phyloP scores from a whole-genome alignment of 2,329 filamentous ascomycete genomes.

The Botryotinia narcissicola region DNA sequence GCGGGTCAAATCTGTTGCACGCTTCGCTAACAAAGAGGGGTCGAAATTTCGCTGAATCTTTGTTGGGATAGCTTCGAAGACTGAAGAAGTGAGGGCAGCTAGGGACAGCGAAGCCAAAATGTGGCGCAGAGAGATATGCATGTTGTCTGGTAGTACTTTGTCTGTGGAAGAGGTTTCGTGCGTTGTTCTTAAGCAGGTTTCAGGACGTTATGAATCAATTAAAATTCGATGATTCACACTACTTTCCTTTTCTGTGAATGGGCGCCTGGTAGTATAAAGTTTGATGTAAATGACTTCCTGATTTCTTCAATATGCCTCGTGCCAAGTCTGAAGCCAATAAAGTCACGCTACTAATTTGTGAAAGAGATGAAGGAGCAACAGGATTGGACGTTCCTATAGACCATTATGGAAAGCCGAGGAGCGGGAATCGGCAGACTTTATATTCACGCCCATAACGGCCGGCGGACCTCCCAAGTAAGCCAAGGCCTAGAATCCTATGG shows the following conservation, averaged over 20 bases:
- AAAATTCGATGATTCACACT: neutral
- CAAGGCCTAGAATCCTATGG: neutral
- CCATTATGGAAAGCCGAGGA: neutral
- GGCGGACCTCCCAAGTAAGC: neutral
- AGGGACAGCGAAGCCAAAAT: neutral
- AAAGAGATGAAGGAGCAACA: neutral
- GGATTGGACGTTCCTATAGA: neutral
- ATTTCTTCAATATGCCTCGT: neutral
- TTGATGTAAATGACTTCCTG: neutral
- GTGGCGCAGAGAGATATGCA: slow-evolving; percentile 6
- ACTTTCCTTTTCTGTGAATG: neutral
- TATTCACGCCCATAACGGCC: neutral
- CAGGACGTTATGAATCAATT: neutral
- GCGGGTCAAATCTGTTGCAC: neutral
- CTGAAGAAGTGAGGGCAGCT: neutral
- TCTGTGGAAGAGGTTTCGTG: neutral
- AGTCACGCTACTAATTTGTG: neutral
- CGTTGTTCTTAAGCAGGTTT: neutral
- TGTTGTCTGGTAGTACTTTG: neutral
- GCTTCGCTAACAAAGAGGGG: neutral
- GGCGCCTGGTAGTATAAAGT: neutral
- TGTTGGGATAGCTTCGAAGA: slow-evolving; percentile 2
- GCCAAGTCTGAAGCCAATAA: neutral
- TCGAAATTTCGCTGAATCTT: neutral
- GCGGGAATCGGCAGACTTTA: slow-evolving; percentile 3